These are phyloP conservation scores for Trichophyton simii DNA, from an alignment of 2,329 filamentous ascomycete genomes.

Conservation along the genomic window DNA sequence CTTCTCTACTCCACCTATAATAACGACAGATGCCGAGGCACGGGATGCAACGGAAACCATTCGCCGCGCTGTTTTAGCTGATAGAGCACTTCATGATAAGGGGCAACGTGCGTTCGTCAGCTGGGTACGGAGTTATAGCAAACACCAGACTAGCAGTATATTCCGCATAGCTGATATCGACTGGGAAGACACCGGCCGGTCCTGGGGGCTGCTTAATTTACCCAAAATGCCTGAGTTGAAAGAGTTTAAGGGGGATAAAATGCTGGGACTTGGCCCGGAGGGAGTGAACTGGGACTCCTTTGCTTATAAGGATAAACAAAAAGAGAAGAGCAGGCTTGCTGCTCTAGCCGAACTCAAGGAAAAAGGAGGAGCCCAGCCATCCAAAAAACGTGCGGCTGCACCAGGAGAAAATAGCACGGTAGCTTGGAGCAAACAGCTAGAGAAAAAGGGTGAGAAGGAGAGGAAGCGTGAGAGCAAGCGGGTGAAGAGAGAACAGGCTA, in stretches of 20 bases:
- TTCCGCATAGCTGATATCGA: constrained; percentile 72
- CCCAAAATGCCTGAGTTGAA: constrained; percentile 90
- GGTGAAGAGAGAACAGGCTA: constrained; percentile 51
- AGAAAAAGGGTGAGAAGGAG: constrained; percentile 50
- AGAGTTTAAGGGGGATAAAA: constrained; percentile 56
- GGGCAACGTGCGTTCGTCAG: constrained; percentile 85
- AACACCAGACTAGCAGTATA: constrained; percentile 82
- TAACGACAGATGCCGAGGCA: constrained; percentile 51
- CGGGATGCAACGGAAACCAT: constrained; percentile 46
- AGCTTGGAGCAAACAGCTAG: constrained; percentile 61
- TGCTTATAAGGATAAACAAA: constrained; percentile 57
- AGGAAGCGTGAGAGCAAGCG: constrained; percentile 53
- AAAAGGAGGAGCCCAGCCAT: constrained; percentile 29
- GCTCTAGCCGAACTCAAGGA: constrained; percentile 41
- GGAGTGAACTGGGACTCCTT: constrained; percentile 54
- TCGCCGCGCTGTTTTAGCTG: constrained; percentile 42
- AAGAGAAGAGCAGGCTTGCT: constrained; percentile 52
- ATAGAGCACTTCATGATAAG: constrained; percentile 67
- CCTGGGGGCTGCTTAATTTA: constrained; percentile 75
- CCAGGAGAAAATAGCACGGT: constrained; percentile 36
- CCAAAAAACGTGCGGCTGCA: constrained; percentile 43
- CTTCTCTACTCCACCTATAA: constrained; percentile 46
- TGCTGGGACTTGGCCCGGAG: constrained; percentile 40
- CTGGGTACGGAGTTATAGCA: constrained; percentile 83
- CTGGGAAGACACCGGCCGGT: constrained; percentile 67